Evolutionary conservation across 345 rosid genomes (phyloP), one percentile per base, ranked within the genome.

Genomic region (Ceriops decandra): DNA sequence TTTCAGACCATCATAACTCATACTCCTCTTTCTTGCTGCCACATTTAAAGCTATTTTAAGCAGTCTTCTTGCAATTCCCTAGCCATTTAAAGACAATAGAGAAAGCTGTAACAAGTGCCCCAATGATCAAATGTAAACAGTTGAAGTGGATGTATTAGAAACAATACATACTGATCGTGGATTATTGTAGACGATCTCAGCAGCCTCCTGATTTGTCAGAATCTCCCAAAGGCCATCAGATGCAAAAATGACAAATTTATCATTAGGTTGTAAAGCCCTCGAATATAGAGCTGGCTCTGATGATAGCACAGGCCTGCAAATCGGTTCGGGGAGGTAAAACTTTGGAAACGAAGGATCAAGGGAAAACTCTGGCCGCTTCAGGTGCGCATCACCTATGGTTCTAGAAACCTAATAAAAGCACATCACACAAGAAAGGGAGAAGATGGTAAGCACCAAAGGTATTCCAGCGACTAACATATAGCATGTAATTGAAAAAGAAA

Each of bases 141-240:
- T 54, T n/a, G 22, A 52, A 51, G 0, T 1, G 28, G 63, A 28
- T 15, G 58, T 52, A 17, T 42, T 8, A 46, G 28, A 42, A 28
- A 53, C 5, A 22, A 58, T 20, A 75, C 96, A 10, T 91, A 91
- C 99, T 26, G 85, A 64, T 75, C 90, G 88, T 13, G 93, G 96
- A 61, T 74, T 77, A 13, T 77, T 87, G 71, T 80, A 66, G 19
- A 91, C 96, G 16, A 88, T 88, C 71, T 95, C 93, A 24, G 74
- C 95, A 22, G 96, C 96, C 81, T 88, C 86, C 82, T 95, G 90
- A 80, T 95, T 95, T 16, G 85, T 74, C 74, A 95, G 67, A 53
- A 85, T 88, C 56, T 89, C 99, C 97, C 97, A 95, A 6, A 95
- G 88, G 21, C 99, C 99, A 79, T 95, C 97, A 15, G 99, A 95